Base-by-base conservation (phyloP, 805 yeast genomes). In the Starmerella asiatica region DNA sequence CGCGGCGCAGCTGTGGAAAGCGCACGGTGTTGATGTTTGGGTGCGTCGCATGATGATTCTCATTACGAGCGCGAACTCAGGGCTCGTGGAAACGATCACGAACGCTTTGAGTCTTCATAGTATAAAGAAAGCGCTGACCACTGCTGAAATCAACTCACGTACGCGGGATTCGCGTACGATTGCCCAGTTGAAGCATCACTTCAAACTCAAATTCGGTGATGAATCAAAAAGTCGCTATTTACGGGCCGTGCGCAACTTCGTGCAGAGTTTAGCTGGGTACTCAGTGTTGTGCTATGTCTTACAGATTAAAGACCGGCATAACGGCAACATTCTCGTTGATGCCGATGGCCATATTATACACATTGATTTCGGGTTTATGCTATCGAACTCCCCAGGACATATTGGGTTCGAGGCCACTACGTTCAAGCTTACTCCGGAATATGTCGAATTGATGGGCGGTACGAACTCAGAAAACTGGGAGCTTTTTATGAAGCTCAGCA, bases 381-480 rank as follows among this genome's bases (percentile, higher is more conserved):
- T 88, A 3, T 83, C 95, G 0, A 88, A 91, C 55, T 79, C 96
- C 0, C 99, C 99, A 0, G 98, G 98, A 3, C 79, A 94, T 36
- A 85, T 91, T 40, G 95, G 96, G 0, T 86, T 91, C 57, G 99
- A 91, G 56, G 93, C 95, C 1, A 95, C 97, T 1, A 96, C 98
- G 1, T 91, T 91, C 67, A 91, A 91, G 57, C 65, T 91, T 15
- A 84, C 97, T 0, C 67, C 68, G 43, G 99, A 91, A 53, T 91
- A 91, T 51, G 74, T 88, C 18, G 96, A 86, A 24, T 59, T 91
- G 3, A 58, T 91, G 49, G 98, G 93, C 9, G 97, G 97, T 0
- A 40, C 68, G 0, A 76, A 73, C 2, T 72, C 84, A 16, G 70
- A 65, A 18, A 61, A 70, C 37, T 91, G 73, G 60, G 56, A 61